These are phyloP conservation scores for Hypholoma fasciculare DNA, from an alignment of 768 basidiomycete species.

Conservation along the genomic window DNA sequence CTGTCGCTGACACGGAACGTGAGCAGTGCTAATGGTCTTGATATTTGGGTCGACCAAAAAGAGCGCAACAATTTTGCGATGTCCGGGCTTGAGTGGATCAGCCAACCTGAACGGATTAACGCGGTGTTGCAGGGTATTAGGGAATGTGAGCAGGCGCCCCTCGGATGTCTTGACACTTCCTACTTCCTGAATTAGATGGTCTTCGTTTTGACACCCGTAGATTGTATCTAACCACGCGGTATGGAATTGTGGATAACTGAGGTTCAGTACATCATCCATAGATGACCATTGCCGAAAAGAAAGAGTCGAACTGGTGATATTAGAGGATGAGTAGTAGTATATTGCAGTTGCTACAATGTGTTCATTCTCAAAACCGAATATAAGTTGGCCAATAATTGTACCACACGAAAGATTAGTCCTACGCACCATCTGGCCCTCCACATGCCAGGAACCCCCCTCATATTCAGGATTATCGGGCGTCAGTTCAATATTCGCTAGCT, in stretches of 20 bases:
- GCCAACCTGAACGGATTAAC: slow-evolving; percentile 36
- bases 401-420: not conserved
- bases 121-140: slow-evolving; percentile 41
- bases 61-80: slow-evolving; percentile 43
- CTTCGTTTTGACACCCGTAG: slow-evolving; percentile 25
- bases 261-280: not conserved
- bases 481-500: slow-evolving; percentile 28
- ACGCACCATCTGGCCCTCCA: slow-evolving; percentile 26
- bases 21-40: slow-evolving; percentile 26
- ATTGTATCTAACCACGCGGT: slow-evolving; percentile 27
- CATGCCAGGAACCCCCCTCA: slow-evolving; percentile 27
- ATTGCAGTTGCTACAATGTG: slow-evolving; percentile 30
- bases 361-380: slow-evolving; percentile 25
- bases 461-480: slow-evolving; percentile 30
- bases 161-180: slow-evolving; percentile 34
- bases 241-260: slow-evolving; percentile 23
- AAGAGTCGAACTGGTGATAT: slow-evolving; percentile 23
- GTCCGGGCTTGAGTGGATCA: slow-evolving; percentile 38
- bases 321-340: slow-evolving; percentile 28
- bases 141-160: slow-evolving; percentile 39
- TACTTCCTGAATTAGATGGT: slow-evolving; percentile 24
- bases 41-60: slow-evolving; percentile 40
- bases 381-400: not conserved
- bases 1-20: slow-evolving; percentile 29
- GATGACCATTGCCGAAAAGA: slow-evolving; percentile 22